A percentile compares a stretch with the other conserved stretches of the same genome.
These are phyloP conservation scores for Sonneratia alba DNA, from an alignment of 345 rosid species.

Conservation along the genomic window DNA sequence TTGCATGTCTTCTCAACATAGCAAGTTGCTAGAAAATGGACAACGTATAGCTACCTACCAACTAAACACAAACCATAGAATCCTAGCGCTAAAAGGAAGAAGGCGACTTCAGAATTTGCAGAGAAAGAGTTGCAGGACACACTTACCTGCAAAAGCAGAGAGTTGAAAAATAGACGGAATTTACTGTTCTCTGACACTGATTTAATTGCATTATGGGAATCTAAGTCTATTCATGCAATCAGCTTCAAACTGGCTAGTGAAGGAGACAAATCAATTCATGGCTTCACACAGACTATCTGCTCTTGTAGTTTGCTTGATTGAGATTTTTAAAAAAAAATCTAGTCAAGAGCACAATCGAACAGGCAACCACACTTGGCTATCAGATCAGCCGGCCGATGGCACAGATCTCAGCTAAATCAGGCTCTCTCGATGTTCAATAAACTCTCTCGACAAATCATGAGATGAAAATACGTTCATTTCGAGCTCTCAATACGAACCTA, in stretches of 20 bases:
- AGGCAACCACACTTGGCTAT: neutral
- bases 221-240: neutral
- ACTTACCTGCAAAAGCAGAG: neutral
- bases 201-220: neutral
- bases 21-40: neutral
- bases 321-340: no score
- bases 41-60: neutral
- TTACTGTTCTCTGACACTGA: neutral
- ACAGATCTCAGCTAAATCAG: constrained; percentile 5
- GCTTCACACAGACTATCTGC: no score
- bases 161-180: neutral
- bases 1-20: neutral
- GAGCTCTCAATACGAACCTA: neutral
- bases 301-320: no score
- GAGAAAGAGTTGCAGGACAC: neutral
- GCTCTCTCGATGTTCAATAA: neutral
- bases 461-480: neutral
- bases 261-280: no score
- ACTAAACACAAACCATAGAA: neutral
- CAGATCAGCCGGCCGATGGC: constrained; percentile 1
- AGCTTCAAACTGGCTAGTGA: neutral
- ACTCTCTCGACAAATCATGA: neutral
- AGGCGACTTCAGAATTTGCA: neutral
- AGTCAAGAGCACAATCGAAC: no score
- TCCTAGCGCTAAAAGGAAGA: neutral